Evolutionary conservation across 805 yeast species (phyloP).

Genomic region (Candida ovalis): DNA sequence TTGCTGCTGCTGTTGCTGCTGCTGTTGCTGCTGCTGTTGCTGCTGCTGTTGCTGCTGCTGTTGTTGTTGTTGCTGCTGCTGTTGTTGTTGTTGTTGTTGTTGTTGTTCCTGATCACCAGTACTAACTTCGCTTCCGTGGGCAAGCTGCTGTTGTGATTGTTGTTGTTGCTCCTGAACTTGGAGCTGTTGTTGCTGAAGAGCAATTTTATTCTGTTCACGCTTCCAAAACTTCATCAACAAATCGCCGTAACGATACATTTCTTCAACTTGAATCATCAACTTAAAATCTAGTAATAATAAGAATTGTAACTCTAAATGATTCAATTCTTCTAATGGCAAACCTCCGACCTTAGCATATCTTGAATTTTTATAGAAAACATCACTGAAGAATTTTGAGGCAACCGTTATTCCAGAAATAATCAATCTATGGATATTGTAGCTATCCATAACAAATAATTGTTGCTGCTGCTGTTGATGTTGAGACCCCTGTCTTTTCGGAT

Average conservation of each 20-base stretch:
- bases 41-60: slow-evolving; percentile 12
- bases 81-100: slow-evolving; percentile 3
- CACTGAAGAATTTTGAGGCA: slow-evolving; percentile 90
- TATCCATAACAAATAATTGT: slow-evolving; percentile 90
- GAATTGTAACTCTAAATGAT: slow-evolving; percentile 88
- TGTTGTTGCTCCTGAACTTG: slow-evolving; percentile 14
- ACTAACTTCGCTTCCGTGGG: not conserved
- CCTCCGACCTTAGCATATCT: slow-evolving; percentile 97
- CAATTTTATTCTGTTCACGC: slow-evolving; percentile 50
- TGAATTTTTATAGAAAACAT: slow-evolving; percentile 89
- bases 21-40: slow-evolving; percentile 2
- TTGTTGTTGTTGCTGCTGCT: slow-evolving; percentile 14
- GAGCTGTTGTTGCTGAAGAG: slow-evolving; percentile 12
- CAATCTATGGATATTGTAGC: slow-evolving; percentile 89
- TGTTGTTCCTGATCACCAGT: slow-evolving; percentile 4
- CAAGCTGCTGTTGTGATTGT: not conserved
- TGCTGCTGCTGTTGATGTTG: slow-evolving; percentile 43
- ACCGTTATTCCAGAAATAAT: slow-evolving; percentile 95
- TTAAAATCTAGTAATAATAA: slow-evolving; percentile 79
- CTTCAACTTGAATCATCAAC: slow-evolving; percentile 84
- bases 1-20: slow-evolving; percentile 1
- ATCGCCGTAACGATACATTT: slow-evolving; percentile 87
- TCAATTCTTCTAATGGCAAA: slow-evolving; percentile 85
- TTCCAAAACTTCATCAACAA: slow-evolving; percentile 81
- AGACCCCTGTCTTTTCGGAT: slow-evolving; percentile 1